Evolutionary conservation across 352 stramenopile genomes (phyloP).

Genomic region (Saprolegnia parasitica): DNA sequence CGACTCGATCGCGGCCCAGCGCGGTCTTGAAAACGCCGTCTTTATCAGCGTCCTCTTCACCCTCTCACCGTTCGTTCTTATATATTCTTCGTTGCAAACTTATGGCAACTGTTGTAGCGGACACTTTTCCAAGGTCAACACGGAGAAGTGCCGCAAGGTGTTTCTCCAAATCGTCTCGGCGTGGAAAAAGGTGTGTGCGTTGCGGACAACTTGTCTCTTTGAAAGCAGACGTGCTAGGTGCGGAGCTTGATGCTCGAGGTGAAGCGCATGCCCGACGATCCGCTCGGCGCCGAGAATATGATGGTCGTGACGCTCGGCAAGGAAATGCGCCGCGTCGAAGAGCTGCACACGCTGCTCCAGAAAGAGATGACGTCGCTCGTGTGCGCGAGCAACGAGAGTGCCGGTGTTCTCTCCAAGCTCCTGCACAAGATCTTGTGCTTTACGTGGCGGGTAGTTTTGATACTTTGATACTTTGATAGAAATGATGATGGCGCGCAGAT

Average conservation of each 20-base stretch:
- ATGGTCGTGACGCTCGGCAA: conserved; percentile 73
- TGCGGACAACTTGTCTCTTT: neutral
- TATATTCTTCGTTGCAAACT: neutral
- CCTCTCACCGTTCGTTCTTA: conserved; percentile 44
- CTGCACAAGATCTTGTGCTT: conserved; percentile 61
- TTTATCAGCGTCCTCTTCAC: conserved; percentile 79
- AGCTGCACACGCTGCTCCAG: conserved; percentile 70
- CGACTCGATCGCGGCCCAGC: conserved; percentile 63
- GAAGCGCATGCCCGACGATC: conserved; percentile 71
- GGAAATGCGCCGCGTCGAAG: conserved; percentile 75
- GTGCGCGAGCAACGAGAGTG: conserved; percentile 67
- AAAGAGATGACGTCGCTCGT: conserved; percentile 53
- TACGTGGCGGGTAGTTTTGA: conserved; percentile 48
- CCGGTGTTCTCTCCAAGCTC: conserved; percentile 57
- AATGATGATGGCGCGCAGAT: conserved; percentile 38
- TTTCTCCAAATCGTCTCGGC: conserved; percentile 68
- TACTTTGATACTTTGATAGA: conserved; percentile 38
- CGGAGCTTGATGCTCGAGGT: conserved; percentile 53
- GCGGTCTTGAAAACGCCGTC: conserved; percentile 60
- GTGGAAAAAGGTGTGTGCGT: conserved; percentile 41
- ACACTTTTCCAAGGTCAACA: conserved; percentile 47
- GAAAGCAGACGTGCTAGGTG: conserved; percentile 34
- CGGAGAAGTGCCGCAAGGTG: conserved; percentile 54
- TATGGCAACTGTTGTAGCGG: conserved; percentile 32
- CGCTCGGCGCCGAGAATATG: conserved; percentile 40